These are phyloP conservation scores for Gossypium armourianum DNA, from an alignment of 441 rosid genomes.

Conservation along the genomic window DNA sequence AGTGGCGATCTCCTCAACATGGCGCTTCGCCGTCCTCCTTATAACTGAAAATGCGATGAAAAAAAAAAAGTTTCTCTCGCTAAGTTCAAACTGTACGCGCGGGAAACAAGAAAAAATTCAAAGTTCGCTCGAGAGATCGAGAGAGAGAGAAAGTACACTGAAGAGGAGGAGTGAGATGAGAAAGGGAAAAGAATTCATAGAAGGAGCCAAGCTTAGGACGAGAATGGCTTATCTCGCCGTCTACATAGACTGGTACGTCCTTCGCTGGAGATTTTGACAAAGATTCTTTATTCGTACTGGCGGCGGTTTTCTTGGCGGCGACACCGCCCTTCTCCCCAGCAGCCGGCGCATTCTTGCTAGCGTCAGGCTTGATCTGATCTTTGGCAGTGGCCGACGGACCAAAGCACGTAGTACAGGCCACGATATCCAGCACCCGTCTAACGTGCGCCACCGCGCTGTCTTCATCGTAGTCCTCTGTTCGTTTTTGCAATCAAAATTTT, in stretches of 20 bases:
- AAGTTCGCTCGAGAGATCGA: slow-evolving; percentile 2
- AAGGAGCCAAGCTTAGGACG: slow-evolving; percentile 53
- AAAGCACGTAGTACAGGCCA: slow-evolving; percentile 51
- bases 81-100: slow-evolving; percentile 3
- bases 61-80: not conserved
- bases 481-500: not conserved
- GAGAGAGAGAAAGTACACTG: slow-evolving; percentile 39
- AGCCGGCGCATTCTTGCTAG: slow-evolving; percentile 19
- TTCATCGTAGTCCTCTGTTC: slow-evolving; percentile 52
- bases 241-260: slow-evolving; percentile 33
- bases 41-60: slow-evolving; percentile 38
- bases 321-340: slow-evolving; percentile 28
- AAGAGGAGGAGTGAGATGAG: slow-evolving; percentile 58
- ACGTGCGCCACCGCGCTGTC: slow-evolving; percentile 52
- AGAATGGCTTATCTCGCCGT: slow-evolving; percentile 43
- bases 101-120: not conserved
- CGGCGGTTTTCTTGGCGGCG: slow-evolving; percentile 28
- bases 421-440: slow-evolving; percentile 51
- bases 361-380: slow-evolving; percentile 33
- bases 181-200: slow-evolving; percentile 60
- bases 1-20: slow-evolving; percentile 39
- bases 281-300: slow-evolving; percentile 26
- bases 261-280: slow-evolving; percentile 25
- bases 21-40: slow-evolving; percentile 44
- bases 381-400: slow-evolving; percentile 42